A percentile compares a stretch with the other conserved stretches of the same genome.
phyloP scores from a whole-genome alignment of 2,329 filamentous ascomycete species.

The Beauveria sp. region DNA sequence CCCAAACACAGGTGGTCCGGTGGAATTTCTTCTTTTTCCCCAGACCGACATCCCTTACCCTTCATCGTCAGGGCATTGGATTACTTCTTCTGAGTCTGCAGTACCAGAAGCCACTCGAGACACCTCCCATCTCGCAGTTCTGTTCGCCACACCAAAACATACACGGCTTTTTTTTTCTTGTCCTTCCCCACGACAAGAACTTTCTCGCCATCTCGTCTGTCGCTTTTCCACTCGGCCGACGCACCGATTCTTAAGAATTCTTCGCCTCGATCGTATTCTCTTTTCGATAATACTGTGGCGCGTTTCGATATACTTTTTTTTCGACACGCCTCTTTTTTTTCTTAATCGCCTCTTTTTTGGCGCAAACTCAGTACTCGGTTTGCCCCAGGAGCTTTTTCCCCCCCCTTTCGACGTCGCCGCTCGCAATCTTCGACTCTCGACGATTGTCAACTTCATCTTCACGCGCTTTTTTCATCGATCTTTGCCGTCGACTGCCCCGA shows the following conservation, averaged over 20 bases:
- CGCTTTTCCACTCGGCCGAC: slow-evolving; percentile 2
- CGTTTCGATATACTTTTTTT: slow-evolving; percentile 5
- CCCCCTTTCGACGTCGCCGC: background rate
- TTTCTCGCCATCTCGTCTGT: slow-evolving; percentile 5
- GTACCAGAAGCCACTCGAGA: slow-evolving; percentile 8
- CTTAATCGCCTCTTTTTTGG: slow-evolving; percentile 7
- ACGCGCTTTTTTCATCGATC: background rate
- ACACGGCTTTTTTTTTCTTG: slow-evolving; percentile 10
- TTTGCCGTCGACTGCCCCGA: background rate
- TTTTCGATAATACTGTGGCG: slow-evolving; percentile 1
- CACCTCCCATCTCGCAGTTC: slow-evolving; percentile 9
- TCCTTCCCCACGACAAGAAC: slow-evolving; percentile 3
- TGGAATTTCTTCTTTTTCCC: slow-evolving; percentile 8
- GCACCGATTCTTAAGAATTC: background rate
- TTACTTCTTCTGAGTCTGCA: slow-evolving; percentile 8
- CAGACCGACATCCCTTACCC: slow-evolving; percentile 12
- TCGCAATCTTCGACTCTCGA: background rate
- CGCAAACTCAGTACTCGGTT: slow-evolving; percentile 2
- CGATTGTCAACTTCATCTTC: background rate
- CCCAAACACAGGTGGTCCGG: slow-evolving; percentile 12
- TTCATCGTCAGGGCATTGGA: slow-evolving; percentile 12
- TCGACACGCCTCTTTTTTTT: background rate
- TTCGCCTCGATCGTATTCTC: slow-evolving; percentile 1
- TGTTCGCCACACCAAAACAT: background rate
- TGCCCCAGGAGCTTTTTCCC: slow-evolving; percentile 4